Percentiles rank a stretch among this genome's conserved stretches.
These are phyloP conservation scores for Gracilaria gracilis DNA, from an alignment of 23 red algal species.

Conservation along the genomic window DNA sequence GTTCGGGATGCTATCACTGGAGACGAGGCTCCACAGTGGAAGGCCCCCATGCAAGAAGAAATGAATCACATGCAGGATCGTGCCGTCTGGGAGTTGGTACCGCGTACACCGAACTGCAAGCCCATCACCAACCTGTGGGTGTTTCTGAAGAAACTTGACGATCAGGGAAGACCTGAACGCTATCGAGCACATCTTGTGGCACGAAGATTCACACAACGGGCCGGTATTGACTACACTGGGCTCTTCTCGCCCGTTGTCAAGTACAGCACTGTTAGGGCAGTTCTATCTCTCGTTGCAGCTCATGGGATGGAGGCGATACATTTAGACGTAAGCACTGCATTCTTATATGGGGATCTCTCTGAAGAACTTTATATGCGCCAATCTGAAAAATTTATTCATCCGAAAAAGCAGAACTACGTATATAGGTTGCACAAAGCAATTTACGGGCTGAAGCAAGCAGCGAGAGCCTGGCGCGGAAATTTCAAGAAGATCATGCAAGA, in stretches of 20 bases:
- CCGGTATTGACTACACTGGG: slow-evolving; percentile 51
- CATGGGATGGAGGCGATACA: not conserved
- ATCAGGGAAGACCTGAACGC: not conserved
- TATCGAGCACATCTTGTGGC: slow-evolving; percentile 21
- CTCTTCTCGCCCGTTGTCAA: slow-evolving; percentile 7
- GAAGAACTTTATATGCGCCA: slow-evolving; percentile 32
- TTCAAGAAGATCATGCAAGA: too few species aligned
- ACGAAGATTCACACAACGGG: slow-evolving; percentile 4
- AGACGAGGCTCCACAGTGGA: too few species aligned
- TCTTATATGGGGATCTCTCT: slow-evolving; percentile 45
- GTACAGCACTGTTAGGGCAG: not conserved
- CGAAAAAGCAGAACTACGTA: too few species aligned
- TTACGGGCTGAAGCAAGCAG: too few species aligned
- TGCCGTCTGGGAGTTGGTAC: not conserved
- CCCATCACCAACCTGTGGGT: not conserved
- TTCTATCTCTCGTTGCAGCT: not conserved
- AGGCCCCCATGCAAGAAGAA: not conserved
- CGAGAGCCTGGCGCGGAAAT: too few species aligned
- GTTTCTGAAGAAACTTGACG: not conserved
- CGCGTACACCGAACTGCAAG: not conserved
- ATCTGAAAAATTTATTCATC: too few species aligned
- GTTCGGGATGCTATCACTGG: too few species aligned
- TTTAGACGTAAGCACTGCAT: slow-evolving; percentile 46
- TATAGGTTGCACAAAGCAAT: too few species aligned
- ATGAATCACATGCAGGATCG: not conserved